Percentiles rank a stretch among this genome's conserved stretches.
phyloP scores from a whole-genome alignment of 148 eudicot species.

The Vaccinium darrowii region DNA sequence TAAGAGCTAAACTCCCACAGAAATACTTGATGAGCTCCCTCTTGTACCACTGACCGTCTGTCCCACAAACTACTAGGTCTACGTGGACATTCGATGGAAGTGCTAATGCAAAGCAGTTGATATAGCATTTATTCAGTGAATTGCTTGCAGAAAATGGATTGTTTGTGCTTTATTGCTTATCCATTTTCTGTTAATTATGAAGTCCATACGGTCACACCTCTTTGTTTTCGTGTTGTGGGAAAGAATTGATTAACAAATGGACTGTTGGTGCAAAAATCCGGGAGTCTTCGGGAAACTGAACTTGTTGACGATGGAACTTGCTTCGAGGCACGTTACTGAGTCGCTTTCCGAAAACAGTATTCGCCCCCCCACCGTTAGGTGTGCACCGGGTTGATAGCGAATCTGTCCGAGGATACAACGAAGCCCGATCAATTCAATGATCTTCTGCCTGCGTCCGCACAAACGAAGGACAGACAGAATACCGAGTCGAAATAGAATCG shows the following conservation, averaged over 20 bases:
- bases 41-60: neutral
- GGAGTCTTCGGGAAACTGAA: no score
- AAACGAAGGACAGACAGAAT: no score
- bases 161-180: neutral
- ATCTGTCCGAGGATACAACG: no score
- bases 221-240: neutral
- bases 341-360: no score
- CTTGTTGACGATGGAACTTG: no score
- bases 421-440: no score
- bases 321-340: no score
- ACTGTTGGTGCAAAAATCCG: no score
- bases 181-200: neutral
- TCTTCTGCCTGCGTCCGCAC: no score
- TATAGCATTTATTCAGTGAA: neutral
- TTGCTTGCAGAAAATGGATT: neutral
- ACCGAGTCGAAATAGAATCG: no score
- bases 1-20: neutral
- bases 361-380: no score
- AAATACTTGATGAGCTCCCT: neutral
- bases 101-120: neutral
- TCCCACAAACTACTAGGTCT: neutral
- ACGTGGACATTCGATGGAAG: neutral
- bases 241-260: neutral
- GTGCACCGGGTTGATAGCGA: no score
- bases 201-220: neutral